Conservation (phyloP, 176 grass and related monocot genomes). For the Panicum miliaceum region DNA sequence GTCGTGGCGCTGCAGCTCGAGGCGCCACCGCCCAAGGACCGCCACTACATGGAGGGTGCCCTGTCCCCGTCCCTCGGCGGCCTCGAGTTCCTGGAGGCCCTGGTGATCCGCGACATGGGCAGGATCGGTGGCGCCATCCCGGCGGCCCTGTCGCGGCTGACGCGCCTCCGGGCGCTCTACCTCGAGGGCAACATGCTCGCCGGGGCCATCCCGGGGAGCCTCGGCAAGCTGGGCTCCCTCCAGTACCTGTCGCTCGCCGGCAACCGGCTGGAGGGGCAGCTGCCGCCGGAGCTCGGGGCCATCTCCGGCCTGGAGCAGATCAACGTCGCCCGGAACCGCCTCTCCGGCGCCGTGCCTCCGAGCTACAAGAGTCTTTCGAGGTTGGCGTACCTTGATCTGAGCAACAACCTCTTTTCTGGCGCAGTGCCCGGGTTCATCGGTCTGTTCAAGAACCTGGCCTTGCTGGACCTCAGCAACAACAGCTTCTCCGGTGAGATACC, state of each 20-base stretch:
- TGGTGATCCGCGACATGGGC: slow-evolving; percentile 68
- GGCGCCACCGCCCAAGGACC: slow-evolving; percentile 34
- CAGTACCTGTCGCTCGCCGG: slow-evolving; percentile 58
- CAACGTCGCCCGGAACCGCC: slow-evolving; percentile 66
- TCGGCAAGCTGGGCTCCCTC: slow-evolving; percentile 51
- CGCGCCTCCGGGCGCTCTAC: slow-evolving; percentile 69
- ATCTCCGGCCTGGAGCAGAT: slow-evolving; percentile 62
- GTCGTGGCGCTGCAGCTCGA: slow-evolving; percentile 67
- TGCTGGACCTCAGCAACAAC: slow-evolving; percentile 79
- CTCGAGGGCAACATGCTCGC: slow-evolving; percentile 72
- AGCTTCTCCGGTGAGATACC: slow-evolving; percentile 76
- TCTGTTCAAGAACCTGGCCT: slow-evolving; percentile 53
- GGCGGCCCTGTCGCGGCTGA: slow-evolving; percentile 53
- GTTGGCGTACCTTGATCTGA: slow-evolving; percentile 66
- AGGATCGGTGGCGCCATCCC: slow-evolving; percentile 57
- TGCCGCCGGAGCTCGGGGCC: slow-evolving; percentile 58
- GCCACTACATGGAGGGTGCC: slow-evolving; percentile 58
- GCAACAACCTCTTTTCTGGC: slow-evolving; percentile 61
- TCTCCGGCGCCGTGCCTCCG: slow-evolving; percentile 55
- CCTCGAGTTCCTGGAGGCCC: slow-evolving; percentile 60
- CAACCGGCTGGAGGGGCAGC: slow-evolving; percentile 58
- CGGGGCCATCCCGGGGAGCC: slow-evolving; percentile 52
- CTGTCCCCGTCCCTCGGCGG: slow-evolving; percentile 63
- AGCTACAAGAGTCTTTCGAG: slow-evolving; percentile 52
- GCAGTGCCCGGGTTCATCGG: slow-evolving; percentile 60